Evolutionary conservation across 306 rosid genomes (phyloP).

Genomic region (Hylodesmum podocarpum): DNA sequence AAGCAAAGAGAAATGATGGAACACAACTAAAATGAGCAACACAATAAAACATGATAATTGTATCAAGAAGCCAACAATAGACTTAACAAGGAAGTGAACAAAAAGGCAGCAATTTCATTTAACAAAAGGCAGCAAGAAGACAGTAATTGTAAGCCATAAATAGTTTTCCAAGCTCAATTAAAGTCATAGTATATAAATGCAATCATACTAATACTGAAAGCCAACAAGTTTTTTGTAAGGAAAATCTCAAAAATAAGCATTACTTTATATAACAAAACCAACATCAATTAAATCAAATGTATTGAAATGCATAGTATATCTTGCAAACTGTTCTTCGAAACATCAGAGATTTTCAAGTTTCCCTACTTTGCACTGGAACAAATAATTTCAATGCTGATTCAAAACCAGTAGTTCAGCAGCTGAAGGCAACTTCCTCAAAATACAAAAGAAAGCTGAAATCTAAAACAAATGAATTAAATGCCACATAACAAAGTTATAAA

Average conservation of each 20-base stretch:
- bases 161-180: conserved; percentile 20
- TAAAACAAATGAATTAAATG: conserved; percentile 18
- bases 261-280: background rate
- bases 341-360: background rate
- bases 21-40: conserved; percentile 16
- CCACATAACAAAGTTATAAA: background rate
- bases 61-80: background rate
- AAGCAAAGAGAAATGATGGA: background rate
- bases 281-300: background rate
- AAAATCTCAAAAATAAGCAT: background rate
- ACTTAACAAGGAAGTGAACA: background rate
- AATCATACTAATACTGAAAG: background rate
- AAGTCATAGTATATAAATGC: background rate
- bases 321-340: conserved; percentile 19
- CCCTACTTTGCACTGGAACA: background rate
- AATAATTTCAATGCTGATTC: conserved; percentile 12
- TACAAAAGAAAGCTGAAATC: background rate
- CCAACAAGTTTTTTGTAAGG: background rate
- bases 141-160: background rate
- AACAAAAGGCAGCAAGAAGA: conserved; percentile 11
- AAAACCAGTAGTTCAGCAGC: conserved; percentile 21
- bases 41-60: background rate
- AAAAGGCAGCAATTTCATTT: background rate
- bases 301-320: conserved; percentile 1
- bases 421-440: conserved; percentile 9